Base-by-base conservation (phyloP, 2,329 filamentous ascomycete genomes). In the Onygenales sp. region DNA sequence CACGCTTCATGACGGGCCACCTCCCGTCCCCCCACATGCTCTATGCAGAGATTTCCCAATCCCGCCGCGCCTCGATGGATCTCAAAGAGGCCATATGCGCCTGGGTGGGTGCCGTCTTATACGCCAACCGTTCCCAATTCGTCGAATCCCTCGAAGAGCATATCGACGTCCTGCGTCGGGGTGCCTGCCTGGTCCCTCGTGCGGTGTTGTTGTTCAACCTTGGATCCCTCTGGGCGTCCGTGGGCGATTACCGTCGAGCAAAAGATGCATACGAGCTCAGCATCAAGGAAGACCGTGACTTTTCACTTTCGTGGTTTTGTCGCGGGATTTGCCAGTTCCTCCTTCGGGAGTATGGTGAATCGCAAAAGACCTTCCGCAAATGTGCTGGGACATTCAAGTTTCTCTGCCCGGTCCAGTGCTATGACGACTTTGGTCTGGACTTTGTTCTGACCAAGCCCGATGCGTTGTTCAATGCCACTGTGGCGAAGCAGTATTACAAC, bases 381-480 rank as follows among this genome's bases (percentile, higher is more conserved):
- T 54, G 52, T 41, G 43, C 35, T 6, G 14, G 35, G 21, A 49
- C 45, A 8, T 54, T 49, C 46, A 50, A 38, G 27, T 11, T 31
- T 10, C 33, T 42, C 6, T 31, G 10, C 31, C 14, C 11, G 10
- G 36, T 43, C 11, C 50, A 38, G 32, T 43, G 17, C 31, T 46
- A 50, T 41, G 38, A 50, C n/a, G 33, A 48, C 9, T 50, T 50
- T 32, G 51, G 42, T 11, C 50, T 58, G 50, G 50, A 57, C 31
- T 51, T 50, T 31, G 31, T 39, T 36, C 52, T 59, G n/a, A 54
- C 54, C 33, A 51, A 53, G 38, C 35, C 21, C 13, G 49, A 48
- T 39, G 56, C 57, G 27, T 46, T 51, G 10, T 55, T 39, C 42
- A 58, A 58, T 44, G 17, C 14, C 31, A 27, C 32, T 11, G 42